Evolutionary conservation across 225 moss, liverwort and hornwort species (phyloP).

Genomic region (Climacium dendroides): DNA sequence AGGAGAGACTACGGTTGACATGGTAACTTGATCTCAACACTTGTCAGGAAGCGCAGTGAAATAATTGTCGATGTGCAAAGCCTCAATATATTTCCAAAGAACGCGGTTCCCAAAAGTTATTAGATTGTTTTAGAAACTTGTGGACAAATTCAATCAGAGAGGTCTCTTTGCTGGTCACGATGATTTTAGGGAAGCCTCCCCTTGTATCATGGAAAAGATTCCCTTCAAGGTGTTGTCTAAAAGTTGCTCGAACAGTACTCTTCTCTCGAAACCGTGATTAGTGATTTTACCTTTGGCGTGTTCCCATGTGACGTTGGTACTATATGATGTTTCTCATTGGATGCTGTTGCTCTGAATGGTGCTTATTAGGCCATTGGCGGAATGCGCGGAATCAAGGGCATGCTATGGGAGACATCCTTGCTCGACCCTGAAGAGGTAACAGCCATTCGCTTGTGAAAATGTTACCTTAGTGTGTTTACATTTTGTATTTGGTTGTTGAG

Average conservation of each 20-base stretch:
- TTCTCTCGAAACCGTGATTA: neutral
- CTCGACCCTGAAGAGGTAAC: conserved; percentile 65
- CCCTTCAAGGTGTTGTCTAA: neutral
- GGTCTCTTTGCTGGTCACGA: neutral
- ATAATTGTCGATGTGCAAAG: neutral
- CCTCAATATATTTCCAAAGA: neutral
- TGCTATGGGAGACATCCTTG: conserved; percentile 78
- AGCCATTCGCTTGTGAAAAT: neutral
- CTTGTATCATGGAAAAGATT: neutral
- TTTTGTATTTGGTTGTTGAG: neutral
- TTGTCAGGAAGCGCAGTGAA: neutral
- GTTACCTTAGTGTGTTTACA: neutral
- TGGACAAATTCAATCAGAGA: neutral
- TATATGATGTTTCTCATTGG: neutral
- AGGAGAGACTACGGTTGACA: conserved; percentile 38
- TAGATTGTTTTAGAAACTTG: neutral
- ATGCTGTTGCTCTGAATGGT: neutral
- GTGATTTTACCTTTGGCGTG: neutral
- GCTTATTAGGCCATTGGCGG: conserved; percentile 52
- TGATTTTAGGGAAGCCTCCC: neutral
- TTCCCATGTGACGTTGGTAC: neutral
- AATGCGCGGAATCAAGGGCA: conserved; percentile 82
- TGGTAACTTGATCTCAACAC: conserved; percentile 1
- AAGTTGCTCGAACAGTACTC: neutral
- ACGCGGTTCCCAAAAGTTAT: neutral